Evolutionary conservation across 2,329 filamentous ascomycete species (phyloP), one percentile per base, ranked within the genome.

Genomic region (Aspergillus costaricaensis): DNA sequence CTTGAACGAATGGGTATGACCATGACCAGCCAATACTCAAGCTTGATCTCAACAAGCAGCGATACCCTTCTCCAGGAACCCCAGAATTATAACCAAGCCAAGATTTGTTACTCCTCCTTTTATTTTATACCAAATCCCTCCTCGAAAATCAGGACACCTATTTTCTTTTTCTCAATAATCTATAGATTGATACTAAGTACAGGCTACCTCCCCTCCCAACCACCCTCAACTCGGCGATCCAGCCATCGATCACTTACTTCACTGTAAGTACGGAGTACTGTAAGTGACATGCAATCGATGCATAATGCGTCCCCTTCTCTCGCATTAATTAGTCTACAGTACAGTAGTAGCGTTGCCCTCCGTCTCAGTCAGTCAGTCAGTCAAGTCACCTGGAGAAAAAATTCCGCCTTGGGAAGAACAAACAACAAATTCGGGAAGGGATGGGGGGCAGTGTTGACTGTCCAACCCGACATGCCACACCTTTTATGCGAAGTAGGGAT

Each of bases 391-490:
- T 43, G 52, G 52, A 27, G 25, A 8, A 27, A 27, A 8, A 4
- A 55, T 55, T 55, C 43, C 39, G 53, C 39, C 53, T 43, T 39
- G 41, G 53, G 39, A 36, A n/a, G 27, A 8, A 50, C 25, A 27
- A 27, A 27, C 25, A 30, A 36, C 32, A 36, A 36, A 36, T 36
- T 50, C 47, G 25, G 47, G 47, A 50, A 27, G 53, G 53, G 51
- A 25, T 23, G 52, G 53, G 53, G 25, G 53, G 53, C 41, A 38
- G 41, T 50, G 47, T 55, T 55, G 19, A 36, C 21, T 19, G 39
- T 44, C 53, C 39, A 55, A 55, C 38, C 53, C 39, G 53, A 41
- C 53, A 55, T 55, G 53, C 53, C 53, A 55, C 39, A 47, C 21
- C 17, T 19, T 27, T 30, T 47, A 23, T n/a, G 39, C 53, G 53